Evolutionary conservation across 257 asterid species (phyloP).

Genomic region (Solanum appendiculatum): DNA sequence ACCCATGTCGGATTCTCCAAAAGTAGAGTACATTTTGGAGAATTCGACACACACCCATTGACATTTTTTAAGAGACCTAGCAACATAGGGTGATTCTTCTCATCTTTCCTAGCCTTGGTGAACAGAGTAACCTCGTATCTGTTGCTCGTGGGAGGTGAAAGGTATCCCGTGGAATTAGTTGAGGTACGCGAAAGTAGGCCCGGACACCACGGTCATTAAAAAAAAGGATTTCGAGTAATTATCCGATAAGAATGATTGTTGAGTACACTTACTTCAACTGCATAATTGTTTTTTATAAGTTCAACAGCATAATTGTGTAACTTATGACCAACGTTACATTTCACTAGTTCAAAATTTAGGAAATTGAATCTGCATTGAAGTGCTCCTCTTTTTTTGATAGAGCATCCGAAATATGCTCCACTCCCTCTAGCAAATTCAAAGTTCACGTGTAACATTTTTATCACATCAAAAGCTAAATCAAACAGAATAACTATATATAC

Average conservation of each 20-base stretch:
- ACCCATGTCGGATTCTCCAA: too few species aligned
- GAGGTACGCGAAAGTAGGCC: too few species aligned
- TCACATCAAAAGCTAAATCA: not conserved
- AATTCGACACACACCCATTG: too few species aligned
- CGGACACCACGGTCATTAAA: too few species aligned
- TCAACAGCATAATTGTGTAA: not conserved
- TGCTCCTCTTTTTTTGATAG: not conserved
- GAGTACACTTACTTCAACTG: not conserved
- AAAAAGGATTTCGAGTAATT: too few species aligned
- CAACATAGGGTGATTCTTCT: too few species aligned
- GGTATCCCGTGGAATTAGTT: too few species aligned
- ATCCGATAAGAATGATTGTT: not conserved
- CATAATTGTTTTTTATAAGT: not conserved
- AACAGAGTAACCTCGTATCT: too few species aligned
- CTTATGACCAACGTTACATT: not conserved
- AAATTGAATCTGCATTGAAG: not conserved
- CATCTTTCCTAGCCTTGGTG: too few species aligned
- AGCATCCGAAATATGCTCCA: not conserved
- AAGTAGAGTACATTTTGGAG: too few species aligned
- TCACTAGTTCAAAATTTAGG: not conserved
- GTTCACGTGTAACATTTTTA: not conserved
- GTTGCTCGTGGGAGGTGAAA: too few species aligned
- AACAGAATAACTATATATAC: not conserved
- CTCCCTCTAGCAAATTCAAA: not conserved
- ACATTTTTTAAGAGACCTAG: too few species aligned